phyloP scores from a whole-genome alignment of 805 yeast genomes.

The Cyberlindnera subsufficiens region DNA sequence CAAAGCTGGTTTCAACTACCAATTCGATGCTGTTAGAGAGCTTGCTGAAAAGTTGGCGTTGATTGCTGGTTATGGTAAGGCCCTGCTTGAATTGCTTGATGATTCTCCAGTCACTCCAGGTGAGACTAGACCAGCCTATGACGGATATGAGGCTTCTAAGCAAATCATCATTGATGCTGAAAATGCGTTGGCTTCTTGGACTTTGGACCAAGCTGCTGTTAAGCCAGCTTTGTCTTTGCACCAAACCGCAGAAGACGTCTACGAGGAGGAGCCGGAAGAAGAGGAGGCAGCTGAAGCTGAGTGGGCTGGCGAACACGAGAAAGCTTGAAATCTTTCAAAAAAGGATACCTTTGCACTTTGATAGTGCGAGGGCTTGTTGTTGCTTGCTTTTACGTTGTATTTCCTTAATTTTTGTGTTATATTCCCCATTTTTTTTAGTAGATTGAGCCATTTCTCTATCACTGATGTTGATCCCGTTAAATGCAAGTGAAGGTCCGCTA shows the following conservation, averaged over 20 bases:
- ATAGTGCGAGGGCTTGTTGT: too few relatives aligned
- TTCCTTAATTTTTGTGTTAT: too few relatives aligned
- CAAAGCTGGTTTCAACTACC: slow-evolving; percentile 95
- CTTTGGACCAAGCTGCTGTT: slow-evolving; percentile 90
- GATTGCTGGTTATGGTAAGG: slow-evolving; percentile 99
- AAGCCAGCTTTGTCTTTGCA: slow-evolving; percentile 89
- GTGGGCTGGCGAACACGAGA: slow-evolving; percentile 20
- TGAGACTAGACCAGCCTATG: slow-evolving; percentile 97
- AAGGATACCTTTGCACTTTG: too few relatives aligned
- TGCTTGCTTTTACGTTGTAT: too few relatives aligned
- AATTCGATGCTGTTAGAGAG: slow-evolving; percentile 93
- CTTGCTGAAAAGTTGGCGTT: slow-evolving; percentile 93
- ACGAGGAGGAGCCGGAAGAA: slow-evolving; percentile 38
- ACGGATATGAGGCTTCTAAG: slow-evolving; percentile 96
- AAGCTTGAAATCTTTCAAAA: too few relatives aligned
- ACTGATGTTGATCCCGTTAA: too few relatives aligned
- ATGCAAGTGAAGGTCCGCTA: too few relatives aligned
- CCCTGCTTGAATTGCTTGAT: slow-evolving; percentile 89
- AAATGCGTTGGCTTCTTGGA: slow-evolving; percentile 93
- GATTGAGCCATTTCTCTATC: too few relatives aligned
- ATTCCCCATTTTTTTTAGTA: too few relatives aligned
- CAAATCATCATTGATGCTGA: slow-evolving; percentile 97
- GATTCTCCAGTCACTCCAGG: slow-evolving; percentile 98
- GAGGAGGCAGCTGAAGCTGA: slow-evolving; percentile 35
- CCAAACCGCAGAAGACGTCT: slow-evolving; percentile 61